Conservation (phyloP, 129 eudicot genomes). For the Pittosporum tobira region DNA sequence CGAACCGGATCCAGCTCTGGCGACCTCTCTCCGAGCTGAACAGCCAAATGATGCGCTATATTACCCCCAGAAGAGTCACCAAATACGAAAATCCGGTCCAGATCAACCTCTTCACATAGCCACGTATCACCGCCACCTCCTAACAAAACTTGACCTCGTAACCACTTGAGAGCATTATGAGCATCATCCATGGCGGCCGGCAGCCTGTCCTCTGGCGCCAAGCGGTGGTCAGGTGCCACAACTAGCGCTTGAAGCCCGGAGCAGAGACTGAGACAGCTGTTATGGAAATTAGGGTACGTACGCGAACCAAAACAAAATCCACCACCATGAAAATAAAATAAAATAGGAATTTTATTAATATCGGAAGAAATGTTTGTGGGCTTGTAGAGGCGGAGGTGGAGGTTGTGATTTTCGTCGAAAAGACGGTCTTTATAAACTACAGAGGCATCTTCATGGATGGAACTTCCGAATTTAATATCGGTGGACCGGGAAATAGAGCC, state of each 20-base stretch:
- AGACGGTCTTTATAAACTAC: neutral
- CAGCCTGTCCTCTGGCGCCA: conserved; percentile 3
- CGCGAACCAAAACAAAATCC: conserved; percentile 11
- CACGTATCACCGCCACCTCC: neutral
- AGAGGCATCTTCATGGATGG: neutral
- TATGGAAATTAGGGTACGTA: neutral
- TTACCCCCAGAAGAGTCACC: conserved; percentile 9
- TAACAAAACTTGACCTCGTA: neutral
- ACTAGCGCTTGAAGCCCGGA: neutral
- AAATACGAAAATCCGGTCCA: neutral
- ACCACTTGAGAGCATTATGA: neutral
- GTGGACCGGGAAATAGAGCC: conserved; percentile 15
- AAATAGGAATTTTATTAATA: neutral
- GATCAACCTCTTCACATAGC: neutral
- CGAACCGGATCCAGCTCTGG: neutral
- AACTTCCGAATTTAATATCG: neutral
- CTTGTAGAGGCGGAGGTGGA: conserved; percentile 8
- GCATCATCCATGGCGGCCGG: conserved; percentile 2
- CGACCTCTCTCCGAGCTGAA: neutral
- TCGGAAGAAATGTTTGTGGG: neutral
- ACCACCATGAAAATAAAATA: conserved; percentile 1
- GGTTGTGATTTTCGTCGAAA: neutral
- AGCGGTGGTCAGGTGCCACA: neutral
- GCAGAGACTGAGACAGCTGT: conserved; percentile 3
- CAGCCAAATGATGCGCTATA: conserved; percentile 6